Conservation (phyloP, 495 filamentous ascomycete species). For the Penicillium coprophilum region DNA sequence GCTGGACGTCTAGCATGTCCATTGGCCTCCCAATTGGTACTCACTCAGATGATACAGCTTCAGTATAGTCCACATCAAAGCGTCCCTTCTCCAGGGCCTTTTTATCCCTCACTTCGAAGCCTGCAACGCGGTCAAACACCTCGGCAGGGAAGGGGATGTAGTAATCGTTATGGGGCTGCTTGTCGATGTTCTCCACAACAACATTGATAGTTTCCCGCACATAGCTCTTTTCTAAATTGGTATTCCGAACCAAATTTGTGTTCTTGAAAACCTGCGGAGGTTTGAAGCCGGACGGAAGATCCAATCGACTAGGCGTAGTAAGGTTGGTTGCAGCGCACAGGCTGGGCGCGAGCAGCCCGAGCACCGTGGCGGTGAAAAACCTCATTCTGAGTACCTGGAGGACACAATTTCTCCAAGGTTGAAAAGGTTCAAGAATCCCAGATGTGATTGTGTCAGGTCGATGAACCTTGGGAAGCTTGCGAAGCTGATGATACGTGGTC, state of each 20-base stretch:
- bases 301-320: constrained; percentile 37
- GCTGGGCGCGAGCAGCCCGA: constrained; percentile 41
- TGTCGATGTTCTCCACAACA: constrained; percentile 82
- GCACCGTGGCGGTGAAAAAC: constrained; percentile 43
- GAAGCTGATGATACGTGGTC: constrained; percentile 48
- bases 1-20: constrained; percentile 19
- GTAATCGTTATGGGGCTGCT: constrained; percentile 79
- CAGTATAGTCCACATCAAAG: constrained; percentile 65
- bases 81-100: constrained; percentile 66
- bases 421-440: constrained; percentile 22
- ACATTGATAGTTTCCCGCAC: constrained; percentile 89
- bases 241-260: constrained; percentile 81
- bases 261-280: constrained; percentile 91
- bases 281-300: constrained; percentile 71
- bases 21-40: constrained; percentile 28
- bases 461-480: constrained; percentile 16
- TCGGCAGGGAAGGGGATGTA: constrained; percentile 79
- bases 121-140: constrained; percentile 72
- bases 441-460: constrained; percentile 17
- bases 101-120: constrained; percentile 87
- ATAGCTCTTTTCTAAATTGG: constrained; percentile 91
- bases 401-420: constrained; percentile 29
- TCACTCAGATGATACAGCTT: constrained; percentile 32
- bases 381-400: constrained; percentile 40
- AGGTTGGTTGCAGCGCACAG: constrained; percentile 36